Evolutionary conservation across 106 monocot species (phyloP), one percentile per base, ranked within the genome.

Genomic region (Narthecium ossifragum): DNA sequence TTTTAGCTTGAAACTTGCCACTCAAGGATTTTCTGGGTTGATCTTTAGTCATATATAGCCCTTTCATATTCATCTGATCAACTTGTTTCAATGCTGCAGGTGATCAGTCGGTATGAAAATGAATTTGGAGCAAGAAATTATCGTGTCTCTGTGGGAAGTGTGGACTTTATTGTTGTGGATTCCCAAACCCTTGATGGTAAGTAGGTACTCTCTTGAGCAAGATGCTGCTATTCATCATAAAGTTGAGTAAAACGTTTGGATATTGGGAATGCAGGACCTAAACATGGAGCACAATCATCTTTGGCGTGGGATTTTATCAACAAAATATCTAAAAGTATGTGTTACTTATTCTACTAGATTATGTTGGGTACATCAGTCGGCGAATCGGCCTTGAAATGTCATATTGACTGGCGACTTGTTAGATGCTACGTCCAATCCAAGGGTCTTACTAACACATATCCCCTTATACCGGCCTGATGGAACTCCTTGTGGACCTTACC

Each of bases 151-250:
- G 71, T 72, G 69, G 83, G 86, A 68, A 73, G 62, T 7, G 75
- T 91, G 64, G 73, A 90, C 18, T 98, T 90, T 68, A 50, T 98
- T 59, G 87, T 68, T 52, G 71, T 98, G 54, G 96, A 98, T 76
- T 84, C 86, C 54, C 96, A 98, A 65, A 84, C 96, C 43, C 84
- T 98, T 34, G 90, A 98, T 75, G 90, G 96, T 98, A 73, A 46
- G 46, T 36, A 46, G 18, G 50, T 38, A 11, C 5, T 56, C 51
- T 21, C 18, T 43, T 43, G 1, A 43, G 18, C 18, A 4, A 43
- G 43, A 53, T 34, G 14, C 34, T 63, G 33, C 50, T 46, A 20
- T 25, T 31, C 31, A 30, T 8, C 12, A 17, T 30, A 17, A 14
- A 18, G 25, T 26, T 55, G 31, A 32, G 15, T 28, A 55, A 8